Base-by-base conservation (phyloP, 495 filamentous ascomycete genomes). In the Penicillium subrubescens region DNA sequence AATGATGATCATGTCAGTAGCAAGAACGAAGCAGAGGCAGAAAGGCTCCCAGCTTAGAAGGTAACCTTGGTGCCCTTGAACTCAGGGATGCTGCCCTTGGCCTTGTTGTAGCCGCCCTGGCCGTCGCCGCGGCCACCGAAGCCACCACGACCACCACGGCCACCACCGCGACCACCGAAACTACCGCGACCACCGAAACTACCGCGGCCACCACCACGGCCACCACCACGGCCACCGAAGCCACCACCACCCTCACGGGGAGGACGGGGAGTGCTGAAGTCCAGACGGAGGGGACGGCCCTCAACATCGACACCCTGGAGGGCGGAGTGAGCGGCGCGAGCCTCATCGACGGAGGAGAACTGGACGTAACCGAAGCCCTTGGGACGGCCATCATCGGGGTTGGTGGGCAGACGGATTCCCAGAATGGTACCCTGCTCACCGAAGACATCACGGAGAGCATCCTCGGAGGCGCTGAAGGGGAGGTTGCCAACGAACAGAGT, bases 301-400 rank as follows among this genome's bases (percentile, higher is more conserved):
- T 85, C 87, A 64, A 98, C 83, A 48, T 90, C 85, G 62, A 83
- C 80, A 64, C 95, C 95, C 57, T 89, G 87, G 76, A 92, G 88
- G n/a, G 80, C 80, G 67, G 89, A 85, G 63, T 91, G 88, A 31
- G 90, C 95, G 59, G 78, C 77, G 79, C 89, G 90, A 59, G 95
- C 92, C 71, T 97, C 94, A 12, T 97, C 95, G 57, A 96, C 79
- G 14, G 89, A 91, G 44, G 79, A 77, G 83, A 91, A 97, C 69
- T 89, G 88, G 56, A 99, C 89, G 76, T 99, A 99, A 53, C 92
- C 96, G 75, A 96, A 98, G 59, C 95, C 95, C 87, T 98, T 97
- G 74, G 87, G 90, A 59, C 88, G 87, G 53, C 94, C 95, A 63
- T 88, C 86, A 34, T 97, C 93, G 83, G 79, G 83, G 72, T 98